A percentile compares a stretch with the other conserved stretches of the same genome.
Evolutionary conservation across 2,329 filamentous ascomycete species (phyloP).

Genomic region (Aspergillus bombycis): DNA sequence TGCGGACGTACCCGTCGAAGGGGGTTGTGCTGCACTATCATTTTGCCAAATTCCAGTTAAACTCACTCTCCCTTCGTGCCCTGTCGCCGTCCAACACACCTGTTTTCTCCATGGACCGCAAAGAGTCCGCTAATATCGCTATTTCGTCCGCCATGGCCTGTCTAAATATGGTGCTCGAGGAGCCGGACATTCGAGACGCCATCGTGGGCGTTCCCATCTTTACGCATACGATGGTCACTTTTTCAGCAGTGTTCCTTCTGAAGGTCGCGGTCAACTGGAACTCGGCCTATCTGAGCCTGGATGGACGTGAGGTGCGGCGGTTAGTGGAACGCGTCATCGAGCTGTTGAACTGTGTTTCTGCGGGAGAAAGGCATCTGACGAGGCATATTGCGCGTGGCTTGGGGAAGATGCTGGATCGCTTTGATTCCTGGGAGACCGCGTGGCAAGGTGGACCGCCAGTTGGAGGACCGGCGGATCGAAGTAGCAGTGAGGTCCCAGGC

Average conservation of each 20-base stretch:
- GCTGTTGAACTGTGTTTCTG: constrained; percentile 44
- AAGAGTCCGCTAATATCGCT: constrained; percentile 49
- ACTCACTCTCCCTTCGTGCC: constrained; percentile 46
- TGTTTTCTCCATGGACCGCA: constrained; percentile 48
- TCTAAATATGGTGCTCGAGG: constrained; percentile 52
- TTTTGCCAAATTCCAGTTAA: constrained; percentile 58
- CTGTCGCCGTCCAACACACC: constrained; percentile 48
- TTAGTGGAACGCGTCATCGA: constrained; percentile 46
- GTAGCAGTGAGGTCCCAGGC: constrained; percentile 38
- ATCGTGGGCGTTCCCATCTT: constrained; percentile 53
- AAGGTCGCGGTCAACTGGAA: constrained; percentile 51
- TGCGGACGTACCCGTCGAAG: constrained; percentile 54
- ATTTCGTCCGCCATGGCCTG: constrained; percentile 53
- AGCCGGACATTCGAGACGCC: constrained; percentile 52
- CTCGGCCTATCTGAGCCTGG: constrained; percentile 44
- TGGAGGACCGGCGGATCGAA: constrained; percentile 16
- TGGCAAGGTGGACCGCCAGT: constrained; percentile 29
- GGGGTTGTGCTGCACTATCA: constrained; percentile 57
- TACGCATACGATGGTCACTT: constrained; percentile 51
- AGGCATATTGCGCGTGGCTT: constrained; percentile 46
- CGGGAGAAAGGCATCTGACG: constrained; percentile 46
- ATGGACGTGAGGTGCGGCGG: constrained; percentile 41
- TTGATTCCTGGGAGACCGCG: constrained; percentile 43
- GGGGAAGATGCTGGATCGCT: constrained; percentile 46
- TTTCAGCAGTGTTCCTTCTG: constrained; percentile 49